Conservation (phyloP, 1,139 yeast genomes). For the Yamadazyma spencermartinsiae region DNA sequence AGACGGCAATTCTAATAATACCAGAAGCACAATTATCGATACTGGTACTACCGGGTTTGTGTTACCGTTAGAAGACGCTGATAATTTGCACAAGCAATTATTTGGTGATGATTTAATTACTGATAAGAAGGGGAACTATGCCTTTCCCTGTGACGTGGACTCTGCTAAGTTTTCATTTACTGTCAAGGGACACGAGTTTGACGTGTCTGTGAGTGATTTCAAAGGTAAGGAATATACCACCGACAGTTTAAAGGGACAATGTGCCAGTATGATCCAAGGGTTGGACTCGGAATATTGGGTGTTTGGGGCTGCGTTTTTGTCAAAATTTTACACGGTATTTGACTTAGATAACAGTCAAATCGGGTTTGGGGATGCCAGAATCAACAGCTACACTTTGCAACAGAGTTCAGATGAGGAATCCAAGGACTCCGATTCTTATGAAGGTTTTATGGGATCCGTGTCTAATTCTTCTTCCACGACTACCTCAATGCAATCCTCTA, state of each 20-base stretch:
- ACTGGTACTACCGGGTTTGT: slow-evolving; percentile 69
- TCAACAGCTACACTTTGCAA: slow-evolving; percentile 2
- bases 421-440: background rate
- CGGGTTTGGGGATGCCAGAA: slow-evolving; percentile 40
- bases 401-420: background rate
- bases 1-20: slow-evolving; percentile 10
- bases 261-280: slow-evolving; percentile 71
- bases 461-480: background rate
- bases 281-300: slow-evolving; percentile 42
- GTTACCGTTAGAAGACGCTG: slow-evolving; percentile 58
- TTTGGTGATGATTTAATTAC: slow-evolving; percentile 50
- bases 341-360: slow-evolving; percentile 50
- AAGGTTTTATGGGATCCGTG: background rate
- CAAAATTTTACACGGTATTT: slow-evolving; percentile 58
- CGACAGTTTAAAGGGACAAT: slow-evolving; percentile 44
- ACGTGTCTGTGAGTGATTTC: slow-evolving; percentile 46
- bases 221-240: slow-evolving; percentile 47
- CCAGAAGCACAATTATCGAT: slow-evolving; percentile 55
- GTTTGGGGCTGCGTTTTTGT: slow-evolving; percentile 62
- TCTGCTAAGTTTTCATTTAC: slow-evolving; percentile 31
- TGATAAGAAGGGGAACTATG: slow-evolving; percentile 58
- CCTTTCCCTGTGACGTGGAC: slow-evolving; percentile 56
- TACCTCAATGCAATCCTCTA: background rate
- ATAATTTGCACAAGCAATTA: slow-evolving; percentile 42
- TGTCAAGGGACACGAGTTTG: slow-evolving; percentile 45